phyloP scores from a whole-genome alignment of 164 flowering plant species.

The Buxus sempervirens region DNA sequence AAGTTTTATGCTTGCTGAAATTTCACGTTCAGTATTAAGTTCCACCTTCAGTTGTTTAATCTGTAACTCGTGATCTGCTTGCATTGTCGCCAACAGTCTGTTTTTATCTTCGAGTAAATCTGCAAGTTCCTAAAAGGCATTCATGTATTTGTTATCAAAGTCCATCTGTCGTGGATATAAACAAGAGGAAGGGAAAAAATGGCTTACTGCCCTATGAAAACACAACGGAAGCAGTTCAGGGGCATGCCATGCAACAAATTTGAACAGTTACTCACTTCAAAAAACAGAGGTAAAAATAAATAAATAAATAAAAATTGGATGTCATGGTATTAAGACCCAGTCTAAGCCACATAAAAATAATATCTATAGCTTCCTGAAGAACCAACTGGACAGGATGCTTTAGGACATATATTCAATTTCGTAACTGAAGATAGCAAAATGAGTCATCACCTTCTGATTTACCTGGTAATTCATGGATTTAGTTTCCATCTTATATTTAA shows the following conservation, averaged over 20 bases:
- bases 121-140: conserved; percentile 74
- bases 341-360: background rate
- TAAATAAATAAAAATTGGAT: background rate
- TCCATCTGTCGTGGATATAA: background rate
- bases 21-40: conserved; percentile 59
- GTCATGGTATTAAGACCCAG: background rate
- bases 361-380: background rate
- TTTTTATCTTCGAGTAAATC: conserved; percentile 64
- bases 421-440: conserved; percentile 3
- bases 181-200: background rate
- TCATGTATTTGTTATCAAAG: conserved; percentile 37
- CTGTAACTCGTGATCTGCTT: conserved; percentile 52
- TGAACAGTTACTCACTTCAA: background rate
- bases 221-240: background rate
- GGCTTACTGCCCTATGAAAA: background rate
- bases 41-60: conserved; percentile 48
- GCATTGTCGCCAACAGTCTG: conserved; percentile 43
- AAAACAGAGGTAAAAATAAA: background rate
- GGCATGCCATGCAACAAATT: conserved; percentile 4
- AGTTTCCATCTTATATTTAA: conserved; percentile 13
- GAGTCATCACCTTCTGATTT: conserved; percentile 46
- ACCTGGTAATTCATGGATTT: conserved; percentile 11
- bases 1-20: conserved; percentile 28
- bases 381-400: background rate
- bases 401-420: background rate